Evolutionary conservation across 805 yeast species (phyloP).

Genomic region (Lachancea dasiensis): DNA sequence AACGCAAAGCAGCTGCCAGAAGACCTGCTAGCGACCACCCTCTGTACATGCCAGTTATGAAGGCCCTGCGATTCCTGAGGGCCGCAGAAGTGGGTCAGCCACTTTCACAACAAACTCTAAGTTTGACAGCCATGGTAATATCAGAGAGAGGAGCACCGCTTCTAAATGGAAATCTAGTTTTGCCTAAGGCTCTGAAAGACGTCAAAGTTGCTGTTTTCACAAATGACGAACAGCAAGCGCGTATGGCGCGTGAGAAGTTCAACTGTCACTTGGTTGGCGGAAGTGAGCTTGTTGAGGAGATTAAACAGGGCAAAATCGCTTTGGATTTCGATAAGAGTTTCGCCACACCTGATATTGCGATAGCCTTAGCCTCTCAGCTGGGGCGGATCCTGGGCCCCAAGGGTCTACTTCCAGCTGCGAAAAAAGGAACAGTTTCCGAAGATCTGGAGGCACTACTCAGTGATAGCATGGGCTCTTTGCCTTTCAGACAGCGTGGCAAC

Average conservation of each 20-base stretch:
- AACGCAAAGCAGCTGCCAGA: constrained; percentile 36
- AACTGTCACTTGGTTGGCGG: constrained; percentile 74
- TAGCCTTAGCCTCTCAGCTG: constrained; percentile 51
- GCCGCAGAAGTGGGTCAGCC: constrained; percentile 91
- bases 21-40: constrained; percentile 46
- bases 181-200: constrained; percentile 67
- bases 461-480: constrained; percentile 57
- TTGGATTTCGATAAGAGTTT: constrained; percentile 67
- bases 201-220: constrained; percentile 67
- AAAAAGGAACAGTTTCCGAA: constrained; percentile 80
- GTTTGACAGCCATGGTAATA: constrained; percentile 56
- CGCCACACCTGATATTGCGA: constrained; percentile 76
- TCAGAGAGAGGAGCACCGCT: constrained; percentile 76
- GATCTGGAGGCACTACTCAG: constrained; percentile 50
- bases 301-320: constrained; percentile 44
- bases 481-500: constrained; percentile 69
- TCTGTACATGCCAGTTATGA: constrained; percentile 61
- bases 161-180: constrained; percentile 60
- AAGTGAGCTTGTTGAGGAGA: constrained; percentile 55
- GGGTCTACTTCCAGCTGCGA: constrained; percentile 82
- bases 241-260: constrained; percentile 43
- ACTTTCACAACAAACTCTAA: constrained; percentile 59
- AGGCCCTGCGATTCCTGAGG: constrained; percentile 71
- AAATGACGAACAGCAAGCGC: constrained; percentile 44
- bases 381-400: constrained; percentile 85